Percentiles rank a stretch among this genome's conserved stretches.
Conservation (phyloP, 768 basidiomycete species). For the Gymnopilus dilepis region DNA sequence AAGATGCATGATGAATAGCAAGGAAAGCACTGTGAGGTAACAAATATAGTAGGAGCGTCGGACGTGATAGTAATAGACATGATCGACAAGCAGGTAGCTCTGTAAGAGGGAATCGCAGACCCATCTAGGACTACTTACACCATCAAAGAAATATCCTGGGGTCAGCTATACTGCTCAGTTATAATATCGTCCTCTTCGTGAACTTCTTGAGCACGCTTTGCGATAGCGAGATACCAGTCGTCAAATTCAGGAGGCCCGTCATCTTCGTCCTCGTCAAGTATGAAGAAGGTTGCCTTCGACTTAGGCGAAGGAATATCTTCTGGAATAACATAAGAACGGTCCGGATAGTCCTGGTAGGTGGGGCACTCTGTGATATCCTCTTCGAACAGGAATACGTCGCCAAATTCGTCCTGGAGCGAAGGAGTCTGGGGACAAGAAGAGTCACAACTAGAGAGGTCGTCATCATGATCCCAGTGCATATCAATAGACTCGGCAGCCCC, state of each 20-base stretch:
- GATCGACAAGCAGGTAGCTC: not conserved
- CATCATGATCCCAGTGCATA: not conserved
- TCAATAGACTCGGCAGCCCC: not conserved
- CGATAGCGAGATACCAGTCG: constrained; percentile 43
- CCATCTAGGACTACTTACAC: not conserved
- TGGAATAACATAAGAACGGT: not conserved
- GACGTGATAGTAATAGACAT: not conserved
- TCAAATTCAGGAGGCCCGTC: constrained; percentile 46
- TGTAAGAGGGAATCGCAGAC: not conserved
- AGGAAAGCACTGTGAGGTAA: not conserved
- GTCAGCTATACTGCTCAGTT: not conserved
- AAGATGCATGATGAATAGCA: not conserved
- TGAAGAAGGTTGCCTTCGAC: constrained; percentile 22
- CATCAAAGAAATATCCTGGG: not conserved
- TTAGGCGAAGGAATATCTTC: not conserved
- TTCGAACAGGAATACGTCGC: constrained; percentile 21
- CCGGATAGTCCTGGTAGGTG: not conserved
- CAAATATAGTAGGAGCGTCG: not conserved
- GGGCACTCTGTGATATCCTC: constrained; percentile 12
- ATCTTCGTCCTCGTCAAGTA: constrained; percentile 31
- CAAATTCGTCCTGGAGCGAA: constrained; percentile 21
- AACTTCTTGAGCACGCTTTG: constrained; percentile 20
- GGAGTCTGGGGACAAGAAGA: constrained; percentile 29
- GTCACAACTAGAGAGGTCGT: constrained; percentile 3
- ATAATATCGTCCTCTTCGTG: not conserved